A percentile compares a stretch with the other conserved stretches of the same genome.
These are phyloP conservation scores for Ophiostoma perfectum DNA, from an alignment of 2,329 filamentous ascomycete genomes.

Conservation along the genomic window DNA sequence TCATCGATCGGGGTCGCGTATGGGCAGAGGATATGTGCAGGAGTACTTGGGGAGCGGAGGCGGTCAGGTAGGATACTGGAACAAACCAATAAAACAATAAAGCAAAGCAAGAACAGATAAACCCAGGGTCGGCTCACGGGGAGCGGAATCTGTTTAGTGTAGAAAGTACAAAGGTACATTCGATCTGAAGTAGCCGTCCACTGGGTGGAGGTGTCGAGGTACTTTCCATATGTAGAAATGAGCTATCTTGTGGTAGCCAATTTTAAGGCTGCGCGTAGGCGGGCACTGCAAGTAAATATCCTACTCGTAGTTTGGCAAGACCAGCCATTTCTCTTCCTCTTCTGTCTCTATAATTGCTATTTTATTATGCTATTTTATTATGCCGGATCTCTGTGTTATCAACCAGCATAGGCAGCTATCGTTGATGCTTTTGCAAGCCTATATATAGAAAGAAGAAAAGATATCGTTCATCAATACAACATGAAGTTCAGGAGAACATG, in stretches of 20 bases:
- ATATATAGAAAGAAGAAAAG: background rate
- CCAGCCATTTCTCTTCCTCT: background rate
- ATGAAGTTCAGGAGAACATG: background rate
- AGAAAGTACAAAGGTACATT: background rate
- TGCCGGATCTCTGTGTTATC: too few species aligned
- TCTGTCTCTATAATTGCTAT: too few species aligned
- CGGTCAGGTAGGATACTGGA: background rate
- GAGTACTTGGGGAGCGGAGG: slow-evolving; percentile 2
- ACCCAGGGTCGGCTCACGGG: background rate
- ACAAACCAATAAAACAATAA: background rate
- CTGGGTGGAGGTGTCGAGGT: background rate
- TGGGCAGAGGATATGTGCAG: background rate
- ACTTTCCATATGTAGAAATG: slow-evolving; percentile 8
- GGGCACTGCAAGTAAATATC: background rate
- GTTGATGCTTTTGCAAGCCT: too few species aligned
- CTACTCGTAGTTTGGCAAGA: background rate
- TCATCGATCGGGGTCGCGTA: background rate
- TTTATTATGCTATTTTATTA: too few species aligned
- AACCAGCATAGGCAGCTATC: too few species aligned
- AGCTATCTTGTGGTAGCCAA: slow-evolving; percentile 13
- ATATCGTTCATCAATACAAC: background rate
- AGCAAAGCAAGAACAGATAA: background rate
- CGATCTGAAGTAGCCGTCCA: background rate
- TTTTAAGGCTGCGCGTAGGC: slow-evolving; percentile 12
- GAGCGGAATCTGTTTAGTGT: background rate